Evolutionary conservation across 2,329 filamentous ascomycete genomes (phyloP).

Genomic region (Mollisia scopiformis): DNA sequence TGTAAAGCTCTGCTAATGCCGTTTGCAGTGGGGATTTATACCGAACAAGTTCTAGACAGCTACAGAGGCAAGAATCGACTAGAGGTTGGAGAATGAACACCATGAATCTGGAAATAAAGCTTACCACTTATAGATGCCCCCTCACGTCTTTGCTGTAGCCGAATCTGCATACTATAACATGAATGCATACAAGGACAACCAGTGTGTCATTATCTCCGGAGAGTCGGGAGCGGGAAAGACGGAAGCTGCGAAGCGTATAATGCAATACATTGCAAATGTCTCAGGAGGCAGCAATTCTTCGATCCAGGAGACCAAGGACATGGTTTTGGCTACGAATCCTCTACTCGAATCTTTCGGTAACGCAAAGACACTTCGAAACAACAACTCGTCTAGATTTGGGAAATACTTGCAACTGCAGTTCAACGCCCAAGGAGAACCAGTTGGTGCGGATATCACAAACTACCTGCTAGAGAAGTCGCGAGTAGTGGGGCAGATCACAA

Average conservation of each 20-base stretch:
- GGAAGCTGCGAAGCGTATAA: conserved; percentile 96
- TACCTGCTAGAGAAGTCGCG: conserved; percentile 94
- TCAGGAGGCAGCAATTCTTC: conserved; percentile 74
- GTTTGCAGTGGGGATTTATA: conserved; percentile 84
- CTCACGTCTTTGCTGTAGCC: conserved; percentile 96
- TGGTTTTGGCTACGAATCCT: conserved; percentile 98
- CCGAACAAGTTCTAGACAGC: conserved; percentile 87
- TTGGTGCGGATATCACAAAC: conserved; percentile 97
- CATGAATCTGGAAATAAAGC: background rate
- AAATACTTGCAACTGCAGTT: conserved; percentile 99
- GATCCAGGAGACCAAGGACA: conserved; percentile 97
- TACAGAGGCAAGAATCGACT: conserved; percentile 97
- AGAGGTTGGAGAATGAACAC: conserved; percentile 54
- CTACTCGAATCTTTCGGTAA: conserved; percentile 97
- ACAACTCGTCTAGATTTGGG: conserved; percentile 97
- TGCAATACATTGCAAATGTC: conserved; percentile 99
- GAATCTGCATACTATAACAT: conserved; percentile 99
- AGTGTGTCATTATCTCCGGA: conserved; percentile 98
- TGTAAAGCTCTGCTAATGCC: conserved; percentile 39
- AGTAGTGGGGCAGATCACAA: conserved; percentile 91
- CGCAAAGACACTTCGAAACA: conserved; percentile 96
- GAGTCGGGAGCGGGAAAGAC: conserved; percentile 99
- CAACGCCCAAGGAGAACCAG: conserved; percentile 86
- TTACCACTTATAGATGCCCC: conserved; percentile 60
- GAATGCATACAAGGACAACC: conserved; percentile 99